Evolutionary conservation across 73 alveolate genomes (phyloP), one percentile per base, ranked within the genome.

Genomic region (Diophrys appendiculata): DNA sequence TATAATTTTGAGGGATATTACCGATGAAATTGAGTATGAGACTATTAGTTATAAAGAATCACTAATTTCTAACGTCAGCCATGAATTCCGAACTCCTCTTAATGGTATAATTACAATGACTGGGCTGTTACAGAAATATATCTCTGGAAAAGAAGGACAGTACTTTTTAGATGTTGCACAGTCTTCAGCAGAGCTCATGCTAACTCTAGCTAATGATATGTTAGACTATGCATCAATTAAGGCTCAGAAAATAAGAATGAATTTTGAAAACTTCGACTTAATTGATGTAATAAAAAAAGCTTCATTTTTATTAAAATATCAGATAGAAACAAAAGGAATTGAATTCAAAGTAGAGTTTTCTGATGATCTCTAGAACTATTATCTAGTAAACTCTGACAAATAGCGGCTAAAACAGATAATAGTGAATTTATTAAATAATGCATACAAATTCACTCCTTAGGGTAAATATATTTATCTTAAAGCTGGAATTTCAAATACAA

Each of bases 41-140:
- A n/a, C n/a, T n/a, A n/a, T n/a, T 13, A 75, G 56, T 29, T 75
- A 54, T 33, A 64, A 75, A 67, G 83, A 85, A 35, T 30, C 78
- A 29, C 77, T 85, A 88, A 72, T 85, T 8, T 75, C 93, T 23
- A 76, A 81, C 18, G 71, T 77, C 25, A 76, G 88, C 8, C 93
- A 85, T 78, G 93, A 85, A 43, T 54, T 85, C 68, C 35, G 86
- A 56, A 85, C 88, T n/a, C 93, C 93, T 5, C 72, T 85, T 23
- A 85, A 85, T 43, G 55, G 88, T 11, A 79, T 85, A 0, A 34
- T 77, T 24, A 53, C 84, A 29, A 68, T 71, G 82, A 76, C 54
- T 70, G 73, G 65, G 27, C 30, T 73, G 26, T 30, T 60, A n/a
- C 77, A 78, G 29, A 5, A 32, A 18, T 43, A 65, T 64, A 70